Conservation (phyloP, 257 asterid genomes). For the Petunia axillaris region DNA sequence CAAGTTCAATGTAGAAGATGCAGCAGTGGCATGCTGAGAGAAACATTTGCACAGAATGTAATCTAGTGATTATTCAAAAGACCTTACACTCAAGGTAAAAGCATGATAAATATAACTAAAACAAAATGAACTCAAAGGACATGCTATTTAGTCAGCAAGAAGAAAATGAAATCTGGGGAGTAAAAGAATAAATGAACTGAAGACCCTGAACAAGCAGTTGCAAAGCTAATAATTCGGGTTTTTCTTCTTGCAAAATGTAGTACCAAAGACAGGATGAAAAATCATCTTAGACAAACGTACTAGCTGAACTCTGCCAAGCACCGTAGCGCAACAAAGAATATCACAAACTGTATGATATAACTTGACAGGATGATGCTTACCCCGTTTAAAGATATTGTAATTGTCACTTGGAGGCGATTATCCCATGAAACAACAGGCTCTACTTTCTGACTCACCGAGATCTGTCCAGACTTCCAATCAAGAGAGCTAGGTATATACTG, state of each 20-base stretch:
- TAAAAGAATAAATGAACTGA: too few relatives aligned
- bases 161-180: background rate
- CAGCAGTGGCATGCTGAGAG: conserved; percentile 44
- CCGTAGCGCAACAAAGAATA: background rate
- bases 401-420: conserved; percentile 50
- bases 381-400: conserved; percentile 48
- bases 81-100: background rate
- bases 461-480: conserved; percentile 60
- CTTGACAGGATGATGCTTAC: conserved; percentile 25
- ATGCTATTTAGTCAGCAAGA: background rate
- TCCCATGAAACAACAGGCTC: conserved; percentile 71
- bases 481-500: conserved; percentile 82
- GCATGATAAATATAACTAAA: background rate
- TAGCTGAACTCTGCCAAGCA: too few relatives aligned
- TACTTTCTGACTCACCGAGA: conserved; percentile 51
- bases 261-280: too few relatives aligned
- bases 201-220: background rate
- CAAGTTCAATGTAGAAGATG: conserved; percentile 51
- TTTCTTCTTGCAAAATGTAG: too few relatives aligned
- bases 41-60: background rate
- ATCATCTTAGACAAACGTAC: too few relatives aligned
- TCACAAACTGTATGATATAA: background rate
- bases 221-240: background rate
- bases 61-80: background rate
- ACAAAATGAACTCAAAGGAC: background rate